Base-by-base conservation (phyloP, 208 protist genomes). In the Balamuthia mandrillaris region DNA sequence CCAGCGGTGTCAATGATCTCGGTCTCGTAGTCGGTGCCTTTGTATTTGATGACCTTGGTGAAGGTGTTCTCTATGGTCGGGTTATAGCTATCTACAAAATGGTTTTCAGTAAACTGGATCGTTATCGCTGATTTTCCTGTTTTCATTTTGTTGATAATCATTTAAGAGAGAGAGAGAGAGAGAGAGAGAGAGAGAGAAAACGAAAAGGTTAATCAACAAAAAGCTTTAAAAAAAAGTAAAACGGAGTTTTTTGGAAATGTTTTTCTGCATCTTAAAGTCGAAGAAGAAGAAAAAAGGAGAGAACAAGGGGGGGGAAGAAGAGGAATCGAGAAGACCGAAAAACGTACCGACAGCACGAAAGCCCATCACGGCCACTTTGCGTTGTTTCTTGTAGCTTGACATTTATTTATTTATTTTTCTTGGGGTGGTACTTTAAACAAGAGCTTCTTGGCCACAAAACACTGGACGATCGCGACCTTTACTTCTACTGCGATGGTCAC, bases 61-160 rank as follows among this genome's bases (percentile, higher is more conserved):
- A 88, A 92, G 2, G 91, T 92, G 68, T 89, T 91, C 65, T 94
- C 91, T 31, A 94, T 93, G 21, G 91, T 94, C 51, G 91, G 91
- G 56, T 90, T 86, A 84, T 94, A 94, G 9, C 47, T 54, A 12
- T 94, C 90, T 10, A 83, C 68, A 54, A 88, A 92, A 52, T 91
- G 84, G 31, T 86, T 85, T 35, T 94, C 91, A 12, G 91, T 82
- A 66, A 91, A 92, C 41, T 90, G 91, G 37, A 93, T 88, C 6
- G 87, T 93, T 29, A 94, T 81, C 1, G 91, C 88, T 18, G 91
- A 92, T 68, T 94, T 94, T 33, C 90, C 90, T 92, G 72, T 41
- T 47, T 16, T 31, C 9, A 27, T n/a, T 18, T 27, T 27, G 16
- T 27, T 12, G 18, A 14, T 24, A 12, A 41, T 14, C 24, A 2